A percentile compares a stretch with the other conserved stretches of the same genome.
Conservation (phyloP, 1,284 basidiomycete genomes). For the Schizopora paradoxa region DNA sequence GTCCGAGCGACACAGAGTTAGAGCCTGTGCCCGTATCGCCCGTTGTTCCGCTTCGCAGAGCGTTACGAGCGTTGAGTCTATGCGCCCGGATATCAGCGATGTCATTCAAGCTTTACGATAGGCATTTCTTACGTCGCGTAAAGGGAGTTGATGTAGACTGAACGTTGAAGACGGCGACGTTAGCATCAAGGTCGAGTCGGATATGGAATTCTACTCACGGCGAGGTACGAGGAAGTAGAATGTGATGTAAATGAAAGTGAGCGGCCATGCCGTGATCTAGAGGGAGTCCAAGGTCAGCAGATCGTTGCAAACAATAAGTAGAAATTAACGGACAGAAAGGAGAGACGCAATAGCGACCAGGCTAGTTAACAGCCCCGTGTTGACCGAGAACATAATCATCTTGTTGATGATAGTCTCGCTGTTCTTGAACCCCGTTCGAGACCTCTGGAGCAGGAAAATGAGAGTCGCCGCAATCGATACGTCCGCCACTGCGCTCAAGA, state of each 20-base stretch:
- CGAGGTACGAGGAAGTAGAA: constrained; percentile 15
- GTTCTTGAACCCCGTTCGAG: constrained; percentile 15
- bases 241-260: constrained; percentile 15
- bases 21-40: constrained; percentile 13
- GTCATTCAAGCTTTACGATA: background rate
- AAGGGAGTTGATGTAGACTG: constrained; percentile 17
- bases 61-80: constrained; percentile 14
- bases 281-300: background rate
- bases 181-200: background rate
- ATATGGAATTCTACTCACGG: constrained; percentile 6
- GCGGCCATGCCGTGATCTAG: constrained; percentile 13
- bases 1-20: too few species aligned
- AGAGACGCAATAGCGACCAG: constrained; percentile 15
- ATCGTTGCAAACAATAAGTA: too few species aligned
- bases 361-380: constrained; percentile 17
- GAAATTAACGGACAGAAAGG: constrained; percentile 10
- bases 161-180: background rate
- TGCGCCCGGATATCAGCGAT: too few species aligned
- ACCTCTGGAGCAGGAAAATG: constrained; percentile 12
- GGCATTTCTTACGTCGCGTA: constrained; percentile 13
- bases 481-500: constrained; percentile 12
- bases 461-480: constrained; percentile 13
- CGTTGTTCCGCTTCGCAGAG: constrained; percentile 1
- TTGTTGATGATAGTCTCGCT: constrained; percentile 17
- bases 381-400: constrained; percentile 17